A percentile compares a stretch with the other conserved stretches of the same genome.
These are phyloP conservation scores for Talaromyces adpressus DNA, from an alignment of 495 filamentous ascomycete species.

Conservation along the genomic window DNA sequence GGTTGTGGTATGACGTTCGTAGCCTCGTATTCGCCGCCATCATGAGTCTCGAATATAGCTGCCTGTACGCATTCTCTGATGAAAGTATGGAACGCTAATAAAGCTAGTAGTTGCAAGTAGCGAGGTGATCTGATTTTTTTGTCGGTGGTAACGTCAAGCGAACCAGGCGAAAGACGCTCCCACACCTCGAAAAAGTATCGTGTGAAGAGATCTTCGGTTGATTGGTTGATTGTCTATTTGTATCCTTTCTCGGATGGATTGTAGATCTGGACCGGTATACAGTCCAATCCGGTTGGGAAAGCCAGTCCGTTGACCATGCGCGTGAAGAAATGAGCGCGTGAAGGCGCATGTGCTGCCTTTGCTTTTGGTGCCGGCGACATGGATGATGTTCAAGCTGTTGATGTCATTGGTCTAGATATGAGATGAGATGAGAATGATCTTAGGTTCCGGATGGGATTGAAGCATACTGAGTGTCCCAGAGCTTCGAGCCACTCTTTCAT, in stretches of 20 bases:
- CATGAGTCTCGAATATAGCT: constrained; percentile 74
- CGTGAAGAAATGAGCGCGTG: constrained; percentile 27
- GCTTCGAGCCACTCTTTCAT: constrained; percentile 23
- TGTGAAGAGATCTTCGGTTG: constrained; percentile 42
- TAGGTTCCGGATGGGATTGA: too few relatives aligned
- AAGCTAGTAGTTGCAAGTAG: constrained; percentile 57
- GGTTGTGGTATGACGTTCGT: constrained; percentile 72
- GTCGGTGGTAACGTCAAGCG: neutral
- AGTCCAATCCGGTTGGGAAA: constrained; percentile 44
- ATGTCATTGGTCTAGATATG: constrained; percentile 18
- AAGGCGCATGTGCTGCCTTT: constrained; percentile 48
- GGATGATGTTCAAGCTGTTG: constrained; percentile 32
- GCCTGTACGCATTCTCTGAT: constrained; percentile 61
- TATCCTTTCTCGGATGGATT: constrained; percentile 57
- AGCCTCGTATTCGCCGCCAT: constrained; percentile 77
- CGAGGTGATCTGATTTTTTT: constrained; percentile 34
- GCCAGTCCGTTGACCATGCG: constrained; percentile 23
- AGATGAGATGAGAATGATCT: neutral
- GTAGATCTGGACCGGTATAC: constrained; percentile 63
- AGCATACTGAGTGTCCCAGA: constrained; percentile 23
- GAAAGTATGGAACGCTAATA: constrained; percentile 73
- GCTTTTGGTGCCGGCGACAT: constrained; percentile 45
- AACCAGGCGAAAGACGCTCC: constrained; percentile 39
- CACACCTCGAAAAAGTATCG: constrained; percentile 62
- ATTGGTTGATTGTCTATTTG: constrained; percentile 49